A percentile compares a stretch with the other conserved stretches of the same genome.
Evolutionary conservation across 2,329 filamentous ascomycete species (phyloP).

Genomic region (Rhytidhysteron rufulum): DNA sequence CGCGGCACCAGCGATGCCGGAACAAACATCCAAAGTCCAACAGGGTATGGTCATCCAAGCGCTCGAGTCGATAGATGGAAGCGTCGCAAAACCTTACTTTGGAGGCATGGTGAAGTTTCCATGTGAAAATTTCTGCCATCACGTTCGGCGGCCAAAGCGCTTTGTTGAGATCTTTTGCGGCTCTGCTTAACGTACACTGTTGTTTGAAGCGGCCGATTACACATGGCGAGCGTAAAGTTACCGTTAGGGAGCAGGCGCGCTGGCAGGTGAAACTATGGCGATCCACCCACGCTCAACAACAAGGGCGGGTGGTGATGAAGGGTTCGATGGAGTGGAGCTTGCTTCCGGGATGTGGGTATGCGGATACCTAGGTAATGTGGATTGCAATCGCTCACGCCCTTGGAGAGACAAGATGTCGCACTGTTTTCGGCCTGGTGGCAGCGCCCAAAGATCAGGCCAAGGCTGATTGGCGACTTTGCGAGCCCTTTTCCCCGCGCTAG

Average conservation of each 20-base stretch:
- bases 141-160: background rate
- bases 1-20: too few species aligned
- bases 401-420: background rate
- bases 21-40: too few species aligned
- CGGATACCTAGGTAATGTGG: background rate
- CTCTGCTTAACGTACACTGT: slow-evolving; percentile 16
- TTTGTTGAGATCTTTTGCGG: slow-evolving; percentile 5
- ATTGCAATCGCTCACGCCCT: slow-evolving; percentile 1
- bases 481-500: background rate
- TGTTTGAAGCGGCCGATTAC: slow-evolving; percentile 6
- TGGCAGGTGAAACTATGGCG: background rate
- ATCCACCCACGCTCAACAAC: slow-evolving; percentile 4
- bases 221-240: slow-evolving; percentile 9
- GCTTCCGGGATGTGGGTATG: background rate
- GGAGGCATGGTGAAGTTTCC: background rate
- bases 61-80: too few species aligned
- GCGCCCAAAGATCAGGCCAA: too few species aligned
- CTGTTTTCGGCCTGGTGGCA: background rate
- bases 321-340: background rate
- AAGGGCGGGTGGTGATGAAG: slow-evolving; percentile 2
- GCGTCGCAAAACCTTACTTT: background rate
- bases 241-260: slow-evolving; percentile 5
- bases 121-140: background rate
- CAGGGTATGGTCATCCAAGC: background rate
- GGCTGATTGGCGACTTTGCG: background rate